A percentile compares a stretch with the other conserved stretches of the same genome.
Conservation (phyloP, 23 red algal genomes). For the Pyropia yezoensis region DNA sequence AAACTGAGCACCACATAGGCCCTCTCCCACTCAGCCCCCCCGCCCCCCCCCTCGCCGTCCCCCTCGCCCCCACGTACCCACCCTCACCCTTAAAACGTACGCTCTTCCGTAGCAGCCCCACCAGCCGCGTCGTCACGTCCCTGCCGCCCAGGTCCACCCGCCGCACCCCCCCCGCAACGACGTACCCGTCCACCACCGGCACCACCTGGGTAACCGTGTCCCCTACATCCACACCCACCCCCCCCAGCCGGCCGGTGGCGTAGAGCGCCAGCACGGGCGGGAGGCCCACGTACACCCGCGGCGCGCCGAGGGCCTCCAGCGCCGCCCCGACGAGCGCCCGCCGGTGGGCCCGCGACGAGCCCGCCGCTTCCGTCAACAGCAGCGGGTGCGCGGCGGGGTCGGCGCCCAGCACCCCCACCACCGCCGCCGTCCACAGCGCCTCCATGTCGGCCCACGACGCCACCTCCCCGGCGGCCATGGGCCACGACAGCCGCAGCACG, state of each 20-base stretch:
- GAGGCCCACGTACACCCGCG: conserved; percentile 33
- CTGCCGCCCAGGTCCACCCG: conserved; percentile 36
- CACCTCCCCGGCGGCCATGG: conserved; percentile 30
- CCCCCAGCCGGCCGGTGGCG: conserved; percentile 31
- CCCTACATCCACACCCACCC: conserved; percentile 46
- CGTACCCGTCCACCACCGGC: conserved; percentile 24
- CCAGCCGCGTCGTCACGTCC: conserved; percentile 40
- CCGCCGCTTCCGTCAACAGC: conserved; percentile 43
- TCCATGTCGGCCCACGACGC: conserved; percentile 16
- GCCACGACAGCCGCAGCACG: conserved; percentile 23
- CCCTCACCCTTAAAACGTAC: background rate
- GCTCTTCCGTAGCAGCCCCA: conserved; percentile 27
- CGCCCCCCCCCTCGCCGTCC: too few relatives aligned
- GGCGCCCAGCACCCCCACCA: conserved; percentile 15
- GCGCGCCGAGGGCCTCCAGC: conserved; percentile 34
- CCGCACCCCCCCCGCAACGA: conserved; percentile 14
- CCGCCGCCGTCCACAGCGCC: conserved; percentile 17
- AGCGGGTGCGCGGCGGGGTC: conserved; percentile 41
- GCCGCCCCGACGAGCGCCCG: conserved; percentile 32
- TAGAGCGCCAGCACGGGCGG: conserved; percentile 43
- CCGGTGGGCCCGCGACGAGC: conserved; percentile 31
- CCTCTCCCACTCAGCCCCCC: too few relatives aligned
- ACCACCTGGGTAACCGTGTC: conserved; percentile 23
- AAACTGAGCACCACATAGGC: too few relatives aligned
- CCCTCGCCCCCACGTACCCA: too few relatives aligned